Evolutionary conservation across 768 basidiomycete genomes (phyloP), one percentile per base, ranked within the genome.

Genomic region (Suillus luteus): DNA sequence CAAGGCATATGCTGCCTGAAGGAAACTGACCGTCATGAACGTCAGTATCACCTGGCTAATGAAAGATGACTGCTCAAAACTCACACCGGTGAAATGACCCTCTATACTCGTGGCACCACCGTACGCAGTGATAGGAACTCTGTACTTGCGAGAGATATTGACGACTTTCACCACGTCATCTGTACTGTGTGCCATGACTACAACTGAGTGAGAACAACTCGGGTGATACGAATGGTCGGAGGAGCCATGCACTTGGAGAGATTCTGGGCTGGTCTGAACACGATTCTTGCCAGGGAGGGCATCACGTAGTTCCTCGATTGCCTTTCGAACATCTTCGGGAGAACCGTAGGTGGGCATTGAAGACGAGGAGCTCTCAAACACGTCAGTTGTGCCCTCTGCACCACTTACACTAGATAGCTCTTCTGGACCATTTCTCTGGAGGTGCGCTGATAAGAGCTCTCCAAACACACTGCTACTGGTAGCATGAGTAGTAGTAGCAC

Each of bases 71-170:
- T 44, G 44, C 35, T 61, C 4, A 10, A 27, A 12, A 75, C 82
- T 62, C 63, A 92, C 91, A 35, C 90, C 91, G 55, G 85, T 85
- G 65, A 89, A 92, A 76, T 96, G 93, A 0, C 93, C 93, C 72
- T 96, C 95, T 14, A 96, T 80, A 70, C 88, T 90, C 0, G 93
- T 96, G 12, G 91, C 94, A 2, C 93, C 95, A 55, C 90, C 87
- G 70, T 89, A 95, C 2, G 93, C 86, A 17, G 86, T 86, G 33
- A 96, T 82, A 3, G 95, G 95, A 40, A 96, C 80, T 55, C 80
- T 80, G 73, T 87, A 89, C 72, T 87, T 87, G 52, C 84, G 80
- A 0, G 95, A 87, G 48, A 94, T 84, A 63, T 90, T 85, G 64
- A 97, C 88, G 58, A 93, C 80, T 64, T 85, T 83, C 62, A 93